Percentiles rank a stretch among this genome's conserved stretches.
Conservation (phyloP, 2,329 filamentous ascomycete genomes). For the Ophiosphaerella korrae region DNA sequence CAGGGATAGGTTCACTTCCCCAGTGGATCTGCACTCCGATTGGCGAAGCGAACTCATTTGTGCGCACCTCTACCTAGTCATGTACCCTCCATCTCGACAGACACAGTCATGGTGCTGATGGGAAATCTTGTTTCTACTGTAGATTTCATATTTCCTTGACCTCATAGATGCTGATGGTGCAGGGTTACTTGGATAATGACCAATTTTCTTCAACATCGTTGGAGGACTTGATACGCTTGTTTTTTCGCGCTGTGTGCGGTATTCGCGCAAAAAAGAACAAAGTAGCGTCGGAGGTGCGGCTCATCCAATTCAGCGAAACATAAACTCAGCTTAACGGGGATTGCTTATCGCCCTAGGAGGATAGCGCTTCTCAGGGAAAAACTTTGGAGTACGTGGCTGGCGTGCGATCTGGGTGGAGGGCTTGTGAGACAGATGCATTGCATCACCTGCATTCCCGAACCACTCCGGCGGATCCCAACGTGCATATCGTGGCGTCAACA, state of each 20-base stretch:
- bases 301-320: conserved; percentile 14
- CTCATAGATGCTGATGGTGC: background rate
- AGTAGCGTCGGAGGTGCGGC: conserved; percentile 24
- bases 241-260: conserved; percentile 31
- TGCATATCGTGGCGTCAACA: conserved; percentile 30
- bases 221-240: conserved; percentile 23
- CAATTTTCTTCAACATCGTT: conserved; percentile 14
- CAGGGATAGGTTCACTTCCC: conserved; percentile 23
- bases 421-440: conserved; percentile 31
- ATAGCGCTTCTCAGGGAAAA: conserved; percentile 16
- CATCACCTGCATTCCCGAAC: conserved; percentile 41
- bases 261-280: conserved; percentile 13
- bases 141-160: background rate
- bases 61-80: conserved; percentile 27
- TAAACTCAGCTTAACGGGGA: conserved; percentile 18
- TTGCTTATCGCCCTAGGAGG: conserved; percentile 5
- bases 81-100: conserved; percentile 22
- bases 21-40: conserved; percentile 39
- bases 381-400: conserved; percentile 31
- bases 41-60: conserved; percentile 35
- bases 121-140: background rate
- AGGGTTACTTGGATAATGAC: background rate
- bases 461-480: conserved; percentile 26
- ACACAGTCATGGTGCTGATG: conserved; percentile 8
- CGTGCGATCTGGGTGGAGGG: conserved; percentile 17